Conservation (phyloP, 2,329 filamentous ascomycete genomes). For the Aciculosporium take region DNA sequence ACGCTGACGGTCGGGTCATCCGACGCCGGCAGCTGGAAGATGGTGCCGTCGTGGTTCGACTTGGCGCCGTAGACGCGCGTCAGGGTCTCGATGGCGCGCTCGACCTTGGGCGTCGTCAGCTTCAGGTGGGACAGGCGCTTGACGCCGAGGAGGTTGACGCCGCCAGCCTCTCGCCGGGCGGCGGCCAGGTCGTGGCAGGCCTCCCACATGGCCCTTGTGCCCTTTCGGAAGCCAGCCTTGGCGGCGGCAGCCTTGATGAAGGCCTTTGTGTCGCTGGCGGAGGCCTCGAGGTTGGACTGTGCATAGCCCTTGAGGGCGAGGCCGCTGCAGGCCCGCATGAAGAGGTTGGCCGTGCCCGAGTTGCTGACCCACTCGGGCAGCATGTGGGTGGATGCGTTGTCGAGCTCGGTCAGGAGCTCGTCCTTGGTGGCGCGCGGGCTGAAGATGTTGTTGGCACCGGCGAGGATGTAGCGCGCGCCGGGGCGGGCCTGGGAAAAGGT, state of each 20-base stretch:
- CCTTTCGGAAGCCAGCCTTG: neutral
- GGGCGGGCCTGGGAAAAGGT: neutral
- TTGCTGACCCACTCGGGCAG: conserved; percentile 1
- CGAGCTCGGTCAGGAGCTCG: neutral
- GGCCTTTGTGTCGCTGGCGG: neutral
- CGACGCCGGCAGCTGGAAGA: neutral
- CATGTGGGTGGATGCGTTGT: neutral
- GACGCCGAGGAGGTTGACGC: neutral
- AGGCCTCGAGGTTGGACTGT: neutral
- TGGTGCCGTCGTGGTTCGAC: neutral
- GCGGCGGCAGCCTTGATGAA: neutral
- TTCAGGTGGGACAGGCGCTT: neutral
- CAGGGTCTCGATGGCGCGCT: neutral
- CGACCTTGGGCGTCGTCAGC: neutral
- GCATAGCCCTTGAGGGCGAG: neutral
- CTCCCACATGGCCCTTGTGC: neutral
- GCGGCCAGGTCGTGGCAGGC: neutral
- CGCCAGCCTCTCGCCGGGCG: neutral
- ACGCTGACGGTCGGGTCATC: neutral
- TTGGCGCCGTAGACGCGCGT: neutral
- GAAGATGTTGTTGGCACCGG: conserved; percentile 1
- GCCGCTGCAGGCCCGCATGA: conserved; percentile 1
- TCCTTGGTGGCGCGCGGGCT: neutral
- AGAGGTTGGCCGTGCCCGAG: neutral
- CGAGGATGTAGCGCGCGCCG: neutral